Base-by-base conservation (phyloP, 805 yeast genomes). In the Sugiyamaella boreocaroliniensis region DNA sequence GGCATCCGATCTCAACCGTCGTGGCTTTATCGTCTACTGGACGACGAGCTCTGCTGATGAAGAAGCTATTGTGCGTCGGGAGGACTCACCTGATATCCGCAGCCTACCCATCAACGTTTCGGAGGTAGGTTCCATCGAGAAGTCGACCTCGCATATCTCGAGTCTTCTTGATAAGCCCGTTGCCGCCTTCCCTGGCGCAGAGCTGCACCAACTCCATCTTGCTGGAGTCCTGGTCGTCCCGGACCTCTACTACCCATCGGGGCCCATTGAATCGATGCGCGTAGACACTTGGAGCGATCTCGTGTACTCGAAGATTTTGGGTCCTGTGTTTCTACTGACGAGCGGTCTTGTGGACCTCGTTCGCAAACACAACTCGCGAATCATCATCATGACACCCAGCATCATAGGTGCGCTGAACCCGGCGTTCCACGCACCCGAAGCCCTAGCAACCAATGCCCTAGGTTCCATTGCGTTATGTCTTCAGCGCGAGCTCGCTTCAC, bases 1-100 rank as follows among this genome's bases (percentile, higher is more conserved):
- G 29, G 86, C 89, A 0, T 74, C 78, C 52, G 96, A 88, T 64
- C 75, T 88, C 57, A 89, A 86, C 57, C 76, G 77, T 45, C 72
- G 95, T 50, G 95, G 96, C 1, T 87, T 85, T 64, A 83, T 89
- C 32, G 89, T 89, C 2, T 88, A 84, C 64, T 74, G 88, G 57
- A 82, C 95, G 0, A 79, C 82, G n/a, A 65, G 78, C n/a, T 65
- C 72, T 6, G 79, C 76, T 54, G 87, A 82, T 29, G 75, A 73
- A 56, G 88, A 83, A 55, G 67, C 71, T 1, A 65, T 76, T 1
- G 70, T 70, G 41, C 62, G 68, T 10, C 64, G 64, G 29, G 86
- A 85, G 53, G 76, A 82, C 45, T 80, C 84, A 14, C 77, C 79
- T 20, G 95, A 88, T 64, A 77, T 87, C 51, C 79, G 85, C 58